These are phyloP conservation scores for Gaeumannomyces tritici DNA, from an alignment of 2,329 filamentous ascomycete genomes.

Conservation along the genomic window DNA sequence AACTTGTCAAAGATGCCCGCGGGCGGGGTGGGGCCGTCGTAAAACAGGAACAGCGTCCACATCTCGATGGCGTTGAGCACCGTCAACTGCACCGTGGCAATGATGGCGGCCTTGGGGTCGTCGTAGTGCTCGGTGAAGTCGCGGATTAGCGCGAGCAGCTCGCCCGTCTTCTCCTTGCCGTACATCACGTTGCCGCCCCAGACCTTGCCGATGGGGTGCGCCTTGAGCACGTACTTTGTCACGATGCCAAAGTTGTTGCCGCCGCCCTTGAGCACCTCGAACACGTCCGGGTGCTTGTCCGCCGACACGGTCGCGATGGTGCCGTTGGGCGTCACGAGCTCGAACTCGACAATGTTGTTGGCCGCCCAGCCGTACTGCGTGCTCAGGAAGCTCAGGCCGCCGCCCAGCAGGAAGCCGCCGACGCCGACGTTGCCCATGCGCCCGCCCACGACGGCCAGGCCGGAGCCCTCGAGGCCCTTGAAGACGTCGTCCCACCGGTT, in stretches of 20 bases:
- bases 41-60: slow-evolving; percentile 55
- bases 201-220: slow-evolving; percentile 3
- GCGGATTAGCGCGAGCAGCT: slow-evolving; percentile 24
- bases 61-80: slow-evolving; percentile 33
- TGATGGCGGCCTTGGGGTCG: slow-evolving; percentile 51
- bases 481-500: slow-evolving; percentile 28
- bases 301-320: slow-evolving; percentile 24
- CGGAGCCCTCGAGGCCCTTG: slow-evolving; percentile 18
- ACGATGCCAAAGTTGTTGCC: slow-evolving; percentile 28
- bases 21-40: slow-evolving; percentile 46
- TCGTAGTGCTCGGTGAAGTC: slow-evolving; percentile 49
- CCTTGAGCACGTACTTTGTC: slow-evolving; percentile 11
- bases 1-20: slow-evolving; percentile 47
- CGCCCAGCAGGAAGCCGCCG: slow-evolving; percentile 23
- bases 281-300: slow-evolving; percentile 24
- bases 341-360: slow-evolving; percentile 24
- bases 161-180: neutral
- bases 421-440: slow-evolving; percentile 25
- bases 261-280: slow-evolving; percentile 30
- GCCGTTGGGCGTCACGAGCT: slow-evolving; percentile 30
- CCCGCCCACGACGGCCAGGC: slow-evolving; percentile 22
- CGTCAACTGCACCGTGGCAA: slow-evolving; percentile 42
- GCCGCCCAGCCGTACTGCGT: slow-evolving; percentile 23
- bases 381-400: slow-evolving; percentile 23
- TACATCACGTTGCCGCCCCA: slow-evolving; percentile 7